These are phyloP conservation scores for Veloboletus limbatus DNA, from an alignment of 1,284 basidiomycete genomes.

Conservation along the genomic window DNA sequence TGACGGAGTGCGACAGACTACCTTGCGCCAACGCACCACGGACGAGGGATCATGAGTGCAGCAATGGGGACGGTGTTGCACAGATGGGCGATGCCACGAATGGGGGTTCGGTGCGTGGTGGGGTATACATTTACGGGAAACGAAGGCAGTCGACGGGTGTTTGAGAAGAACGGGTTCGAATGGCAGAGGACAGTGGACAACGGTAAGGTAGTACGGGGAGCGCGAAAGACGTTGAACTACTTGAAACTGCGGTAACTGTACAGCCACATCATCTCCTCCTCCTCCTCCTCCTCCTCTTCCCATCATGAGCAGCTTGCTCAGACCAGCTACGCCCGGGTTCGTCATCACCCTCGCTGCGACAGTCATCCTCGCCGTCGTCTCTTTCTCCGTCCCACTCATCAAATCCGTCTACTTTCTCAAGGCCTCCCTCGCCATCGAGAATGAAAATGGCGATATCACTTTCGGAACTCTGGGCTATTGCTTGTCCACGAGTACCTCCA, in stretches of 20 bases:
- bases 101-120: slow-evolving; percentile 49
- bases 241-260: slow-evolving; percentile 19
- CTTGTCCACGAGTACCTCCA: slow-evolving; percentile 48
- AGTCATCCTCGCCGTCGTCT: slow-evolving; percentile 73
- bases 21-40: slow-evolving; percentile 51
- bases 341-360: slow-evolving; percentile 74
- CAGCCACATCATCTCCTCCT: slow-evolving; percentile 20
- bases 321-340: slow-evolving; percentile 84
- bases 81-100: slow-evolving; percentile 57
- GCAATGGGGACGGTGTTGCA: slow-evolving; percentile 49
- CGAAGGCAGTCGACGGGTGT: slow-evolving; percentile 53
- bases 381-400: slow-evolving; percentile 83
- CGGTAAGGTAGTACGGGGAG: slow-evolving; percentile 36
- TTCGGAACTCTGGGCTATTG: slow-evolving; percentile 90
- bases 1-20: slow-evolving; percentile 23
- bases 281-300: neutral
- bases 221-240: slow-evolving; percentile 21
- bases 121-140: slow-evolving; percentile 50
- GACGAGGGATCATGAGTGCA: slow-evolving; percentile 65
- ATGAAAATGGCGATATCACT: slow-evolving; percentile 59
- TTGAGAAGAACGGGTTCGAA: slow-evolving; percentile 63
- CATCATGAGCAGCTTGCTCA: slow-evolving; percentile 55
- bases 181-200: slow-evolving; percentile 40
- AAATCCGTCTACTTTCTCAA: slow-evolving; percentile 84
- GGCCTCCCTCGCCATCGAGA: slow-evolving; percentile 55